Base-by-base conservation (phyloP, 2,329 filamentous ascomycete genomes). In the Aspergillus arachidicola region DNA sequence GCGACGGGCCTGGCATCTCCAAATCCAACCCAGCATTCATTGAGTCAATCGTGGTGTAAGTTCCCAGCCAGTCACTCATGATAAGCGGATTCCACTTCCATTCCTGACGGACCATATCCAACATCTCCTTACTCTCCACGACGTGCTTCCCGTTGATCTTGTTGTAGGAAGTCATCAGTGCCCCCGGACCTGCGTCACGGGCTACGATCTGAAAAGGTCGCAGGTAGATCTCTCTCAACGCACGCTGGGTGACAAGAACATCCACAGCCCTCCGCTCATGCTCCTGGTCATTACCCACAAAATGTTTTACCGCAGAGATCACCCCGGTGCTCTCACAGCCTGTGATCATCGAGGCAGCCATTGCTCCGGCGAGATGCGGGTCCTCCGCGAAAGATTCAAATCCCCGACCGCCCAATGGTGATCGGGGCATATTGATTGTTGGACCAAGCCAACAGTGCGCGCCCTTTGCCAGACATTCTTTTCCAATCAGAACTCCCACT, bases 241-340 rank as follows among this genome's bases (percentile, higher is more conserved):
- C 82, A 56, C 85, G 76, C 63, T 86, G 70, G 0, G 73, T 74
- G 23, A 77, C 64, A 21, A 76, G 69, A 9, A 69, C 71, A 64
- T 76, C 68, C 10, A 76, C 69, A 0, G 71, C 67, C 43, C 72
- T 68, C 21, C 75, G 67, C 57, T 75, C 71, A 58, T 76, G 69
- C 43, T 77, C 75, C 61, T 73, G 72, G 57, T 77, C 75, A 57
- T 77, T 77, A 36, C 70, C 69, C 19, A 77, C 74, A 38, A 73
- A 76, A 58, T 77, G 91, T 79, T 94, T 94, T 68, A 92, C 88
- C 0, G 90, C 90, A 19, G 91, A 89, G 11, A 87, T 86, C 43
- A 93, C 83, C 1, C 89, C 87, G 59, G 86, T 87, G 30, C 87
- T 87, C 72, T 94, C 90, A 57, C 89, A 80, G 10, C 90, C 90